A percentile compares a stretch with the other conserved stretches of the same genome.
phyloP scores from a whole-genome alignment of 495 filamentous ascomycete species.

The Aspergillus funiculosus region DNA sequence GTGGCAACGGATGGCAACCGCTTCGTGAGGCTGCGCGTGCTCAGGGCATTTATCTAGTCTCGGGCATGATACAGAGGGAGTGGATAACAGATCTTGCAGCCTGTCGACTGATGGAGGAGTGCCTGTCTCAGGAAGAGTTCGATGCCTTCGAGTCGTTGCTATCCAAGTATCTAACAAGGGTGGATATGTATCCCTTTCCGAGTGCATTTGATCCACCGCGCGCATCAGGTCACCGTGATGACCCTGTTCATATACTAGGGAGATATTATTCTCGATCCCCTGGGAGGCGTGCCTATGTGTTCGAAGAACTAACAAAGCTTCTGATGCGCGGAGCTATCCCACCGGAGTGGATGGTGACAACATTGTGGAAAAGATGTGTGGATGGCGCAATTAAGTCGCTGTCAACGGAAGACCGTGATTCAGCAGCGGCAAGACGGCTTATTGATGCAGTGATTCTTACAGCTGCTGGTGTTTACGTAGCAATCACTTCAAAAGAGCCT shows the following conservation, averaged over 20 bases:
- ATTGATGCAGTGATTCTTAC: constrained; percentile 38
- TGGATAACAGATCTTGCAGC: constrained; percentile 34
- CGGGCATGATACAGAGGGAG: constrained; percentile 46
- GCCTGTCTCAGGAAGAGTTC: constrained; percentile 26
- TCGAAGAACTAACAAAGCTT: constrained; percentile 36
- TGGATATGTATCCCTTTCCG: constrained; percentile 28
- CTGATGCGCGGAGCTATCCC: constrained; percentile 34
- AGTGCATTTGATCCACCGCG: constrained; percentile 25
- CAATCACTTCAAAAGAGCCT: not conserved
- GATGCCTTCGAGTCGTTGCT: constrained; percentile 38
- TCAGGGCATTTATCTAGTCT: constrained; percentile 58
- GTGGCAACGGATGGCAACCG: constrained; percentile 56
- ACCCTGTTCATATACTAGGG: constrained; percentile 30
- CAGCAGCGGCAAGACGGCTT: constrained; percentile 30
- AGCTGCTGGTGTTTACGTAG: constrained; percentile 22
- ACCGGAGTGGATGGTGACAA: constrained; percentile 47
- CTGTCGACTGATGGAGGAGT: constrained; percentile 33
- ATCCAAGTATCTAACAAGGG: constrained; percentile 27
- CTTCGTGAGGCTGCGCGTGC: constrained; percentile 59
- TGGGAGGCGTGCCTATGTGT: constrained; percentile 30
- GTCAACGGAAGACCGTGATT: constrained; percentile 33
- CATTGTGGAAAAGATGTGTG: constrained; percentile 39
- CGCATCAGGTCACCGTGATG: constrained; percentile 16
- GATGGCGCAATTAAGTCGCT: constrained; percentile 39
- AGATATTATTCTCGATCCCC: constrained; percentile 24